phyloP scores from a whole-genome alignment of 176 grass and related monocot genomes.

The Bromus sterilis region DNA sequence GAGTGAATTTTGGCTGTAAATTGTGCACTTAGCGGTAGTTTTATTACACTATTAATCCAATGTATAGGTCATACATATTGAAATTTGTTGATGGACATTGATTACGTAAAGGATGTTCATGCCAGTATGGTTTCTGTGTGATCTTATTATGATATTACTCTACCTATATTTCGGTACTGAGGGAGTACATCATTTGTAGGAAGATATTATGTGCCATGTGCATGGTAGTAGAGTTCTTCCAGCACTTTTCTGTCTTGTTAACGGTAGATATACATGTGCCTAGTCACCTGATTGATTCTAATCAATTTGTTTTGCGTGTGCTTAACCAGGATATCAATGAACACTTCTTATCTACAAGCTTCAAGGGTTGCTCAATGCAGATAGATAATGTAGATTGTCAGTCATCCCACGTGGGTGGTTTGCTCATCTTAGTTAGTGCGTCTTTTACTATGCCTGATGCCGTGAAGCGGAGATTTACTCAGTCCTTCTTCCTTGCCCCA shows the following conservation, averaged over 20 bases:
- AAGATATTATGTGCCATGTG: background rate
- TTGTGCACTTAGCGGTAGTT: background rate
- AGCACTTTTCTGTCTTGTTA: background rate
- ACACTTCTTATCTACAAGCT: constrained; percentile 42
- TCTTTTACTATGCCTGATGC: constrained; percentile 25
- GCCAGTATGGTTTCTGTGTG: background rate
- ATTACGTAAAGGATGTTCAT: background rate
- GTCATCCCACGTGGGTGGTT: constrained; percentile 41
- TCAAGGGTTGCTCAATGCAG: constrained; percentile 42
- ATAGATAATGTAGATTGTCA: constrained; percentile 57
- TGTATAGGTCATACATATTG: background rate
- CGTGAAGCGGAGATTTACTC: constrained; percentile 42
- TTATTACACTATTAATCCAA: background rate
- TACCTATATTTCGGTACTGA: no score
- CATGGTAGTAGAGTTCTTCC: background rate
- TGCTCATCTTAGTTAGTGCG: constrained; percentile 62
- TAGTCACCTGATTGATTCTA: background rate
- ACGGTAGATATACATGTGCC: no score
- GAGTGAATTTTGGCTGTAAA: background rate
- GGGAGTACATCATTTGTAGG: background rate
- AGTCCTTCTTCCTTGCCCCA: constrained; percentile 92
- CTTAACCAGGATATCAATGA: constrained; percentile 50
- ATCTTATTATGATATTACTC: background rate
- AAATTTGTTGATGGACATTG: background rate
- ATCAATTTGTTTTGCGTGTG: background rate